phyloP scores from a whole-genome alignment of 2,329 filamentous ascomycete genomes.

The Penicillium sp. region DNA sequence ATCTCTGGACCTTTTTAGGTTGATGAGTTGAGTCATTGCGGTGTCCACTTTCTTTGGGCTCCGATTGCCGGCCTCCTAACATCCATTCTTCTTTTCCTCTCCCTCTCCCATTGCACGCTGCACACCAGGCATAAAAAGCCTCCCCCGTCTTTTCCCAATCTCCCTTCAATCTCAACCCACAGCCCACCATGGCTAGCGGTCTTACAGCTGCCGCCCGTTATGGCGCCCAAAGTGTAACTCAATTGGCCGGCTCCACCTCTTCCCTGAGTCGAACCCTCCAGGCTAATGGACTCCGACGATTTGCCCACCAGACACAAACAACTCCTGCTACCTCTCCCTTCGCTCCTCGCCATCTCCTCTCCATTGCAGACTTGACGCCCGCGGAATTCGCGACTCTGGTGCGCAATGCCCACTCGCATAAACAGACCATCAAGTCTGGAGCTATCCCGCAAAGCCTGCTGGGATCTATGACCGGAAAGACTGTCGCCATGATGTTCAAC shows the following conservation, averaged over 20 bases:
- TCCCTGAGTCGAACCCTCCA: conserved; percentile 31
- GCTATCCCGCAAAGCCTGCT: conserved; percentile 63
- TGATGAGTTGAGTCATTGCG: conserved; percentile 25
- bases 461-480: conserved; percentile 70
- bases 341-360: conserved; percentile 83
- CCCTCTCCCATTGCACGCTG: conserved; percentile 14
- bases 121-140: background rate
- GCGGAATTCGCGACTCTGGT: conserved; percentile 80
- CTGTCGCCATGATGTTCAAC: conserved; percentile 94
- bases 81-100: background rate
- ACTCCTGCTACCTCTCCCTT: conserved; percentile 57
- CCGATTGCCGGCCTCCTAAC: conserved; percentile 5
- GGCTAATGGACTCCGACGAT: conserved; percentile 39
- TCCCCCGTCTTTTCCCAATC: conserved; percentile 1
- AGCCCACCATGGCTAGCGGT: conserved; percentile 34
- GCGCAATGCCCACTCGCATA: conserved; percentile 77
- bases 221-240: conserved; percentile 34
- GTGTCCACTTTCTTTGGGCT: conserved; percentile 14
- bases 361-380: conserved; percentile 81
- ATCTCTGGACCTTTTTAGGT: conserved; percentile 11
- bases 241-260: conserved; percentile 34
- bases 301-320: conserved; percentile 40
- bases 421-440: conserved; percentile 74
- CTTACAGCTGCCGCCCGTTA: conserved; percentile 35
- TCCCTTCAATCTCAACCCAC: conserved; percentile 7